Evolutionary conservation across 805 yeast genomes (phyloP), one percentile per base, ranked within the genome.

Genomic region (Zygotorulaspora florentina): DNA sequence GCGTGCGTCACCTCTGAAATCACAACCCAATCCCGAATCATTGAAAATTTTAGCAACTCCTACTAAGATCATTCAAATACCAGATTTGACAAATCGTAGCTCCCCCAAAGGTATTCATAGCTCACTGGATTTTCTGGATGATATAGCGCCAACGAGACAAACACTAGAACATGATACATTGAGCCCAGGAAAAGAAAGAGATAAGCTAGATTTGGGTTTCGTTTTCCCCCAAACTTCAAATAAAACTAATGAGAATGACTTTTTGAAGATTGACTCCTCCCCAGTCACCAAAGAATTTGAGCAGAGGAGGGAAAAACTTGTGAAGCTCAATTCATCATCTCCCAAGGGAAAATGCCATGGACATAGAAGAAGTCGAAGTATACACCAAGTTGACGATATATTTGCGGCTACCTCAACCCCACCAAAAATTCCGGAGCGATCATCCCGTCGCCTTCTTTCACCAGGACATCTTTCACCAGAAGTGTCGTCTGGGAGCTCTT

Each of bases 311-410:
- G 48, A 48, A 16, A 46, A 30, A 27, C 45, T 60, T 25, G n/a
- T 48, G 27, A 38, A 47, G 31, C 49, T 31, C 34, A 47, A 44
- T 13, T 39, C 26, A 40, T 29, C 40, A 3, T 20, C 55, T 2
- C 52, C 55, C n/a, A 41, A 34, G 12, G 38, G 27, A 8, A 48
- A 42, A 8, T 39, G 48, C 2, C 66, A 64, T 40, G 46, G 47
- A n/a, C 68, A 64, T 49, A 60, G 53, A 44, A 54, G 68, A 38
- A 62, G 64, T 26, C 56, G 57, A 47, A 64, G 68, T 36, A 42
- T 60, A 10, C 62, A 59, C 37, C 53, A 50, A 35, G 50, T 45
- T 6, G 53, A 53, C 10, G 61, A 56, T 18, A 46, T 54, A 43
- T 46, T 58, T 35, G 43, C 41, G 9, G 57, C 55, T 2, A 48